These are phyloP conservation scores for Backusella tuberculispora DNA, from an alignment of 192 early-diverging fungal genomes.

Conservation along the genomic window DNA sequence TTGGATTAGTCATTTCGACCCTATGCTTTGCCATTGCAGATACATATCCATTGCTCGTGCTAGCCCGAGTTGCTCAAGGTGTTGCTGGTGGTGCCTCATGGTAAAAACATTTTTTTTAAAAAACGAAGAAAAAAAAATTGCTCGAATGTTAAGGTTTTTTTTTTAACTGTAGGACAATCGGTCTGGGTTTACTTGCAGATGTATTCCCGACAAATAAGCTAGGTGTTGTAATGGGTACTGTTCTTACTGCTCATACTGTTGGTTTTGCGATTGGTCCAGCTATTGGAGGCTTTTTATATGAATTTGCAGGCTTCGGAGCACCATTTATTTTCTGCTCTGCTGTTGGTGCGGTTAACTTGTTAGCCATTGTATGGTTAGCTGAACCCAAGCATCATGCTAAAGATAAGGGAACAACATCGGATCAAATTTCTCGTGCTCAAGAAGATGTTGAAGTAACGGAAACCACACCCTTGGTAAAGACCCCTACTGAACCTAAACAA, in stretches of 20 bases:
- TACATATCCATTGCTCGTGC: slow-evolving; percentile 65
- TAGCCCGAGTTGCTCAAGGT: slow-evolving; percentile 75
- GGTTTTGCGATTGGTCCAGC: slow-evolving; percentile 73
- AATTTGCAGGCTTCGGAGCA: slow-evolving; percentile 65
- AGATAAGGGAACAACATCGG: neutral
- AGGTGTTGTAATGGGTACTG: slow-evolving; percentile 74
- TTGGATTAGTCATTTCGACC: slow-evolving; percentile 65
- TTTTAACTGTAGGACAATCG: slow-evolving; percentile 56
- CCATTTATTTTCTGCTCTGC: slow-evolving; percentile 73
- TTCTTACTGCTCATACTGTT: slow-evolving; percentile 66
- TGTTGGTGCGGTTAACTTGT: slow-evolving; percentile 62
- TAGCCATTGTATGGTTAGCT: slow-evolving; percentile 60
- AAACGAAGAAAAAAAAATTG: slow-evolving; percentile 15
- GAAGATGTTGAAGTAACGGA: slow-evolving; percentile 20
- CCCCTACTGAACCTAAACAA: slow-evolving; percentile 10
- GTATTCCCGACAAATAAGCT: slow-evolving; percentile 64
- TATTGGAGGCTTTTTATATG: slow-evolving; percentile 66
- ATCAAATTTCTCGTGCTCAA: slow-evolving; percentile 18
- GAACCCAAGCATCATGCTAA: slow-evolving; percentile 51
- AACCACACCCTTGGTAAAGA: slow-evolving; percentile 7
- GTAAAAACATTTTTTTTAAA: slow-evolving; percentile 34
- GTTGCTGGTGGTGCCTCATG: slow-evolving; percentile 74
- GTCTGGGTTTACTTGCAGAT: slow-evolving; percentile 74
- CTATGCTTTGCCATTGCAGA: slow-evolving; percentile 65
- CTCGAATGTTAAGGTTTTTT: neutral